Conservation (phyloP, 2,329 filamentous ascomycete species). For the Annulohypoxylon truncatum region DNA sequence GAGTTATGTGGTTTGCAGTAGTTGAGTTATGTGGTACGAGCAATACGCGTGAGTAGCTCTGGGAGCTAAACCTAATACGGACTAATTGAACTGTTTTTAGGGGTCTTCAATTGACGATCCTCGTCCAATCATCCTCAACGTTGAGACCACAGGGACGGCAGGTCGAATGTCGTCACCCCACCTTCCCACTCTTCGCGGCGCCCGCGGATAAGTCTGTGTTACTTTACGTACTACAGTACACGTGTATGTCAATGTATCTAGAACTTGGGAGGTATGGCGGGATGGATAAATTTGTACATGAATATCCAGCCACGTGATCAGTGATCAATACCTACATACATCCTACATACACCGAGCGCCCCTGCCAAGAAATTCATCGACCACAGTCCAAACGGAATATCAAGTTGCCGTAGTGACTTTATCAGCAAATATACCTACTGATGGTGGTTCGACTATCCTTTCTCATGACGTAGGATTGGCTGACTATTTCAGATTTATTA, state of each 20-base stretch:
- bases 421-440: not conserved
- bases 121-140: constrained; percentile 35
- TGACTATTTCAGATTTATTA: not conserved
- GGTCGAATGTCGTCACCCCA: constrained; percentile 34
- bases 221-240: constrained; percentile 1
- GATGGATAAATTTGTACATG: constrained; percentile 16
- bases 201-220: constrained; percentile 12
- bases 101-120: constrained; percentile 35
- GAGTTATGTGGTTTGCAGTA: constrained; percentile 17
- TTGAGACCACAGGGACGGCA: constrained; percentile 16
- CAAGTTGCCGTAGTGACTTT: not conserved
- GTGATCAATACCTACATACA: not conserved
- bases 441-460: not conserved
- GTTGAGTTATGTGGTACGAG: not conserved
- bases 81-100: constrained; percentile 24
- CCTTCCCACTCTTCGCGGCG: not conserved
- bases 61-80: constrained; percentile 22
- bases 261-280: not conserved
- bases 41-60: not conserved
- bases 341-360: too few relatives aligned
- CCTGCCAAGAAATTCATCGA: not conserved
- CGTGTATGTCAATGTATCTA: not conserved
- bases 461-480: not conserved
- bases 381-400: not conserved
- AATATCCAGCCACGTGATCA: constrained; percentile 21